phyloP scores from a whole-genome alignment of 805 yeast genomes.

The Cyberlindnera mississippiensis region DNA sequence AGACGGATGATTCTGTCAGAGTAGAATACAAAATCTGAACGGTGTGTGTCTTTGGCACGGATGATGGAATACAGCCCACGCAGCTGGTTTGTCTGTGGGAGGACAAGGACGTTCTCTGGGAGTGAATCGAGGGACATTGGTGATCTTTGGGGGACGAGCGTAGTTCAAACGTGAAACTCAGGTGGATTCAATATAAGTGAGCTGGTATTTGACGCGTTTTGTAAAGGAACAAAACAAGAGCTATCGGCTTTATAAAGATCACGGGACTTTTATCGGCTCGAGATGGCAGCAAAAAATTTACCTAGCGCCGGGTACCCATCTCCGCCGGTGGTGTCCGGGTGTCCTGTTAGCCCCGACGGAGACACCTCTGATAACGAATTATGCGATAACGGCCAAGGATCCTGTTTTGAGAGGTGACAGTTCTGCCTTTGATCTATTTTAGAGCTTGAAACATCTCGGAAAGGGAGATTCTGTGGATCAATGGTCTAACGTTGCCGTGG shows the following conservation, averaged over 20 bases:
- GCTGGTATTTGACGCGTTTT: no score
- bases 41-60: slow-evolving; percentile 71
- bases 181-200: no score
- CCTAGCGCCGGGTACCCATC: no score
- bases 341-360: slow-evolving; percentile 1
- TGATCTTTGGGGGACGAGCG: no score
- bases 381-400: no score
- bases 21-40: slow-evolving; percentile 93
- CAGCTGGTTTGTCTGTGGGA: slow-evolving; percentile 89
- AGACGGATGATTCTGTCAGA: slow-evolving; percentile 92
- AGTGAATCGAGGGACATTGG: neutral
- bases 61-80: slow-evolving; percentile 85
- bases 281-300: neutral
- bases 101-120: slow-evolving; percentile 52
- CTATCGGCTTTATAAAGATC: no score
- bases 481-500: slow-evolving; percentile 67
- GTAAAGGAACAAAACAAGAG: no score
- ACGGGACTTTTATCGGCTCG: no score
- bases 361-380: neutral
- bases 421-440: no score
- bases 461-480: slow-evolving; percentile 74
- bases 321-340: slow-evolving; percentile 1
- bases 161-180: no score
- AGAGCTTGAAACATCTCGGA: slow-evolving; percentile 83
- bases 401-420: no score